Conservation (phyloP, 2,329 filamentous ascomycete genomes). For the Penicillium sp. region DNA sequence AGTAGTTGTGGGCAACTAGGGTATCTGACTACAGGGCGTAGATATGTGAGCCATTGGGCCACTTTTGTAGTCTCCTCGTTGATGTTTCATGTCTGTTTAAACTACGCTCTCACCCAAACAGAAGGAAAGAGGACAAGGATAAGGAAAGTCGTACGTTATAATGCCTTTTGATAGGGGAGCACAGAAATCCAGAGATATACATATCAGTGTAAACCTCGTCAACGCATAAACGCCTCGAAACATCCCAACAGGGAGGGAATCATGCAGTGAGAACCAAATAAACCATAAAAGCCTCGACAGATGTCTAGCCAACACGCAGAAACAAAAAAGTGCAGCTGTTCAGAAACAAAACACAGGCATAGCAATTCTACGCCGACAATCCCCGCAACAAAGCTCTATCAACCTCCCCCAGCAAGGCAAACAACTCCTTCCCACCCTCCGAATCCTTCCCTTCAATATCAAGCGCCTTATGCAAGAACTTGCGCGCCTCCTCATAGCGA, state of each 20-base stretch:
- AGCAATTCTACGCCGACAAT: neutral
- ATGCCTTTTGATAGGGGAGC: neutral
- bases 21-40: neutral
- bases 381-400: slow-evolving; percentile 59
- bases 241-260: neutral
- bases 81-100: neutral
- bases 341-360: neutral
- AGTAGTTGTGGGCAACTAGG: neutral
- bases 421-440: slow-evolving; percentile 51
- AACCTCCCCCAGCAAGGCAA: slow-evolving; percentile 61
- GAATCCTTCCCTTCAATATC: slow-evolving; percentile 70
- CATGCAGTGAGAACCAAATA: neutral
- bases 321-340: neutral
- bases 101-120: neutral
- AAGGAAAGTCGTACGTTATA: neutral
- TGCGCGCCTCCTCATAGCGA: slow-evolving; percentile 72
- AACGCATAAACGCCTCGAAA: slow-evolving; percentile 4
- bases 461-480: slow-evolving; percentile 72
- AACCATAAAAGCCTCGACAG: neutral
- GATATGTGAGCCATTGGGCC: neutral
- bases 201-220: neutral
- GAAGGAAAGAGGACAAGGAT: neutral
- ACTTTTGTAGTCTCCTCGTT: neutral
- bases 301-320: neutral
- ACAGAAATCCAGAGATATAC: neutral